phyloP scores from a whole-genome alignment of 495 filamentous ascomycete genomes.

The Geoglossum glabrum region DNA sequence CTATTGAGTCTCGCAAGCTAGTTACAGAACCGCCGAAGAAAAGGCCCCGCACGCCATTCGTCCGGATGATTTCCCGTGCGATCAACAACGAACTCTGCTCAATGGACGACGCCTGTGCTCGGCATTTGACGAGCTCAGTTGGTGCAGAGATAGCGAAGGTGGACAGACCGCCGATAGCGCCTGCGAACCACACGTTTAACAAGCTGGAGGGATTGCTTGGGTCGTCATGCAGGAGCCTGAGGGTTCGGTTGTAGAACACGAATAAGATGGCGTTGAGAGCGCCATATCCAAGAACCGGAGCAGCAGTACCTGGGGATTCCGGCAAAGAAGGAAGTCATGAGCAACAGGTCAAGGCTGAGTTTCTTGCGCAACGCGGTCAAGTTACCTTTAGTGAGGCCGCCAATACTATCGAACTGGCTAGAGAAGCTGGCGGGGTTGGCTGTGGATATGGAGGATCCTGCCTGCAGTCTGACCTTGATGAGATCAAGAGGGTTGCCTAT shows the following conservation, averaged over 20 bases:
- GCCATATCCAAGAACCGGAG: slow-evolving; percentile 71
- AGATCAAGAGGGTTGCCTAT: slow-evolving; percentile 79
- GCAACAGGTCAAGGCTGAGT: neutral
- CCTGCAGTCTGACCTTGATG: slow-evolving; percentile 67
- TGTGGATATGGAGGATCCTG: slow-evolving; percentile 17
- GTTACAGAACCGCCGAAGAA: slow-evolving; percentile 66
- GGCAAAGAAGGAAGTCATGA: neutral
- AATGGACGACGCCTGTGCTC: slow-evolving; percentile 39
- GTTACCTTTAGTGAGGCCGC: slow-evolving; percentile 28
- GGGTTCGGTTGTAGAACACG: slow-evolving; percentile 61
- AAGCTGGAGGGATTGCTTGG: slow-evolving; percentile 10
- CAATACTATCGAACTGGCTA: slow-evolving; percentile 23
- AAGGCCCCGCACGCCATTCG: slow-evolving; percentile 45
- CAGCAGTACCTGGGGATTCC: slow-evolving; percentile 37
- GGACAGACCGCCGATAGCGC: slow-evolving; percentile 55
- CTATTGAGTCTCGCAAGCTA: slow-evolving; percentile 59
- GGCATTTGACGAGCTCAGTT: slow-evolving; percentile 74
- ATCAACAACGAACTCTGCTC: slow-evolving; percentile 36
- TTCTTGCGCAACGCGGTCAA: slow-evolving; percentile 4
- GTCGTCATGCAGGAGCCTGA: slow-evolving; percentile 30
- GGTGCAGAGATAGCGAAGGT: slow-evolving; percentile 67
- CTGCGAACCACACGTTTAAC: slow-evolving; percentile 49
- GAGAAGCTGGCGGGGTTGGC: neutral
- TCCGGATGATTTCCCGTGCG: slow-evolving; percentile 34
- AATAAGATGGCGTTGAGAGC: slow-evolving; percentile 78